Base-by-base conservation (phyloP, 1,284 basidiomycete genomes). In the Ustilago cynodontis region DNA sequence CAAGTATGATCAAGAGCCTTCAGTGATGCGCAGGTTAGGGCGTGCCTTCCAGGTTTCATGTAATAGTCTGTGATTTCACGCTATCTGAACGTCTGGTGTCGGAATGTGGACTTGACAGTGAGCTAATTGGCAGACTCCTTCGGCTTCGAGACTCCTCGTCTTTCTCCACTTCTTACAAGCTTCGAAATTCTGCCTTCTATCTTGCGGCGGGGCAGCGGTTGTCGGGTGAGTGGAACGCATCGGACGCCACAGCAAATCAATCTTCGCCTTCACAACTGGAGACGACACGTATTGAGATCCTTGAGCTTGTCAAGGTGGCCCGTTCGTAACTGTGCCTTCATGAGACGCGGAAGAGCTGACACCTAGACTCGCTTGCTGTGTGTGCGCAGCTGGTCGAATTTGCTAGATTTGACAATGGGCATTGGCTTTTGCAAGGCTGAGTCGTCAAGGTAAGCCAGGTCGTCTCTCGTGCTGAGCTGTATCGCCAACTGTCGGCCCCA, bases 401-500 rank as follows among this genome's bases (percentile, higher is more conserved):
- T 41, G 39, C 39, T 14, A 41, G 39, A 6, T 7, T 14, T 11
- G 31, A 11, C 18, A 16, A n/a, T 57, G 16, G 20, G n/a, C 20
- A 16, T 47, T 47, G 8, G 24, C 43, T 22, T 22, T 9, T 22
- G 26, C 24, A n/a, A 49, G 24, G 47, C 47, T 49, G 24, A 49
- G 24, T 49, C 47, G 47, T 49, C 47, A n/a, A 22, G n/a, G 47
- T 49, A 10, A 28, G 22, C 47, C n/a, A 20, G 7, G 8, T 43
- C 20, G 41, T 43, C 16, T 43, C n/a, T 7, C 18, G 8, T 43
- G 41, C 18, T 20, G 41, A 43, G n/a, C 41, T 33, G 31, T 28
- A 49, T 49, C 47, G 47, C 47, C 47, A 49, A n/a, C 47, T 49
- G 47, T 49, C 47, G 28, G 6, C 47, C 8, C 14, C 24, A 49